Conservation (phyloP, 768 basidiomycete genomes). For the Gymnopilus dilepis region DNA sequence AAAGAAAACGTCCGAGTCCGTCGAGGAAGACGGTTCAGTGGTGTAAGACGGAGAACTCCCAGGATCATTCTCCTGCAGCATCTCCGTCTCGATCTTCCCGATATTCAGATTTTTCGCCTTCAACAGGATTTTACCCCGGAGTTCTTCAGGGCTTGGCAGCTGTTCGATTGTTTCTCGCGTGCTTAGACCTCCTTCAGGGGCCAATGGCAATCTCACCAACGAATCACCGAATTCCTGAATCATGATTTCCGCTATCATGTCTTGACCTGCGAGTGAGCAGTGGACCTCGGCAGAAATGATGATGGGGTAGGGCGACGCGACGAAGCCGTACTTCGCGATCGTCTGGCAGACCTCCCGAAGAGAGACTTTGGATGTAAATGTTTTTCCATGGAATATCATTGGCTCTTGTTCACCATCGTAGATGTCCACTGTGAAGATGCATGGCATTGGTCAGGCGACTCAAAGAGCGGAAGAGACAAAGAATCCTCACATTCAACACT, state of each 20-base stretch:
- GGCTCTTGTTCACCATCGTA: constrained; percentile 89
- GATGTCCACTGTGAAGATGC: constrained; percentile 76
- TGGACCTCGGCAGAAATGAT: constrained; percentile 98
- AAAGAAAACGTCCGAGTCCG: constrained; percentile 42
- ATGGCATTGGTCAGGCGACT: constrained; percentile 51
- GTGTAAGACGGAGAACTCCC: constrained; percentile 19
- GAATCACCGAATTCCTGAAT: constrained; percentile 50
- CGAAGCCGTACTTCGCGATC: constrained; percentile 92
- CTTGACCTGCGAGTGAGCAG: constrained; percentile 67
- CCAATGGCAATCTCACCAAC: constrained; percentile 38
- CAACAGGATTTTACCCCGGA: constrained; percentile 80
- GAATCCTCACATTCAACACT: constrained; percentile 85
- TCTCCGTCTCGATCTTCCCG: constrained; percentile 25
- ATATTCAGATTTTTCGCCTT: constrained; percentile 89
- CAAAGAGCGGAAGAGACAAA: constrained; percentile 52
- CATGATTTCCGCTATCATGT: constrained; percentile 54
- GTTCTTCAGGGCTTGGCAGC: constrained; percentile 88
- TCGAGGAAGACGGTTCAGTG: constrained; percentile 33
- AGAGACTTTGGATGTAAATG: constrained; percentile 85
- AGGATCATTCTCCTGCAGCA: constrained; percentile 26
- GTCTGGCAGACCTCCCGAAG: constrained; percentile 85
- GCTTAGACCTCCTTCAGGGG: constrained; percentile 42
- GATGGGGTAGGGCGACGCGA: constrained; percentile 92
- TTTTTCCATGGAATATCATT: constrained; percentile 91
- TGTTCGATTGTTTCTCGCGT: constrained; percentile 43